Percentiles rank a stretch among this genome's conserved stretches.
Evolutionary conservation across 768 basidiomycete genomes (phyloP).

Genomic region (Tricholoma saponaceum): DNA sequence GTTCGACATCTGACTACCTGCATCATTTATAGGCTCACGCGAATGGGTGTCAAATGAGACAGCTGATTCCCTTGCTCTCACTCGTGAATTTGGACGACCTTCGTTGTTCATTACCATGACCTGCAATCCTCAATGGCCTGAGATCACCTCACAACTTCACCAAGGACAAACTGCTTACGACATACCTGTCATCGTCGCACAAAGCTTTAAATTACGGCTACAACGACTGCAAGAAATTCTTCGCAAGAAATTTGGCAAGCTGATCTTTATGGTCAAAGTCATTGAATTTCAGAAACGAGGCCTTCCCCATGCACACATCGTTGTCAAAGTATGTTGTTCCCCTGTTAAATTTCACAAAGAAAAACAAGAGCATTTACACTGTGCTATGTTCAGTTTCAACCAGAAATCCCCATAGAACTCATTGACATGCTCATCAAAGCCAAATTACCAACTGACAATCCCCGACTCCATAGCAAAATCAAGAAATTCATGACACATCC

Average conservation of each 20-base stretch:
- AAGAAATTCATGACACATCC: slow-evolving; percentile 4
- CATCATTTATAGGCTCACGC: no score
- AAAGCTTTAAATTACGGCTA: slow-evolving; percentile 32
- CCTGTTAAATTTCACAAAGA: background rate
- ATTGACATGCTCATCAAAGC: background rate
- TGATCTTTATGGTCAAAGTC: slow-evolving; percentile 26
- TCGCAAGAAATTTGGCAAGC: slow-evolving; percentile 25
- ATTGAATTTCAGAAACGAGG: slow-evolving; percentile 41
- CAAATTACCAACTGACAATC: background rate
- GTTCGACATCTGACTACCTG: no score
- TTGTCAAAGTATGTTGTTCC: slow-evolving; percentile 19
- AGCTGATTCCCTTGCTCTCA: no score
- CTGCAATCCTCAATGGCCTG: slow-evolving; percentile 37
- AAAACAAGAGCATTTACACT: no score
- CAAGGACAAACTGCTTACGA: slow-evolving; percentile 29
- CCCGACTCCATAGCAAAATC: background rate
- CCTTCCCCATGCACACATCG: slow-evolving; percentile 37
- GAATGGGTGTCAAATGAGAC: no score
- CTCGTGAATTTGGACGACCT: no score
- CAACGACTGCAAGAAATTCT: slow-evolving; percentile 19
- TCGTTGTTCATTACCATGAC: slow-evolving; percentile 37
- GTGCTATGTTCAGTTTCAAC: background rate
- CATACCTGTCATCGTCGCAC: slow-evolving; percentile 28
- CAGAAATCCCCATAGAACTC: background rate
- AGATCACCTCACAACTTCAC: slow-evolving; percentile 19